Percentiles rank a stretch among this genome's conserved stretches.
Conservation (phyloP, 805 yeast genomes). For the Candida chilensis region DNA sequence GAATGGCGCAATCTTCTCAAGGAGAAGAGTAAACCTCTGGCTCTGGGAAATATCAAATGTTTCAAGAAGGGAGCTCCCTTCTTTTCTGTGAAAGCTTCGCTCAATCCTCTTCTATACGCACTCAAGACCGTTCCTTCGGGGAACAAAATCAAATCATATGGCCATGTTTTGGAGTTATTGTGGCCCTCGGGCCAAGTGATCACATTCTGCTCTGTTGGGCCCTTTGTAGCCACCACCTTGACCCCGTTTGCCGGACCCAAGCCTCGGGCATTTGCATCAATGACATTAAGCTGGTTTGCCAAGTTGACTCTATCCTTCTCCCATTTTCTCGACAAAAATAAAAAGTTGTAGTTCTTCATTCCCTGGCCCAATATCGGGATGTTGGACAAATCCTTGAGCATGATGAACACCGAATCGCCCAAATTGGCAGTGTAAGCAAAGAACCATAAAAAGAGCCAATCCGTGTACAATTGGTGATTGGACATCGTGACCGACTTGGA, state of each 20-base stretch:
- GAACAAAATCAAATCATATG: conserved; percentile 63
- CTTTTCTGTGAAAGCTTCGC: conserved; percentile 49
- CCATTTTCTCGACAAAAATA: conserved; percentile 84
- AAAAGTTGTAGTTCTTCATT: conserved; percentile 69
- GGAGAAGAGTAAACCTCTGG: conserved; percentile 67
- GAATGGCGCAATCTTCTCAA: conserved; percentile 46
- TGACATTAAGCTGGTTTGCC: conserved; percentile 40
- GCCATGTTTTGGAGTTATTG: conserved; percentile 28
- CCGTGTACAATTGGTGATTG: conserved; percentile 93
- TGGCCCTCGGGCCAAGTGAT: conserved; percentile 2
- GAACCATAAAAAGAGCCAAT: conserved; percentile 93
- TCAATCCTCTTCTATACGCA: conserved; percentile 47
- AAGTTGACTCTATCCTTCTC: conserved; percentile 56
- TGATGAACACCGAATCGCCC: conserved; percentile 58
- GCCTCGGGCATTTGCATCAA: conserved; percentile 57
- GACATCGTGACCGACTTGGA: conserved; percentile 60
- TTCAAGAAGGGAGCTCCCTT: conserved; percentile 37
- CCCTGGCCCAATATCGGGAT: conserved; percentile 82
- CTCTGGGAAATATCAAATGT: conserved; percentile 74
- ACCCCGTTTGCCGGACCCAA: conserved; percentile 41
- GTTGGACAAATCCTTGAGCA: conserved; percentile 67
- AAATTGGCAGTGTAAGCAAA: conserved; percentile 58
- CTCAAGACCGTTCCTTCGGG: conserved; percentile 95
- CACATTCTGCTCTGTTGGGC: conserved; percentile 4
- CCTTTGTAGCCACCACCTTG: conserved; percentile 19